phyloP scores from a whole-genome alignment of 2,329 filamentous ascomycete species.

The Chrysoporthe cubensis region DNA sequence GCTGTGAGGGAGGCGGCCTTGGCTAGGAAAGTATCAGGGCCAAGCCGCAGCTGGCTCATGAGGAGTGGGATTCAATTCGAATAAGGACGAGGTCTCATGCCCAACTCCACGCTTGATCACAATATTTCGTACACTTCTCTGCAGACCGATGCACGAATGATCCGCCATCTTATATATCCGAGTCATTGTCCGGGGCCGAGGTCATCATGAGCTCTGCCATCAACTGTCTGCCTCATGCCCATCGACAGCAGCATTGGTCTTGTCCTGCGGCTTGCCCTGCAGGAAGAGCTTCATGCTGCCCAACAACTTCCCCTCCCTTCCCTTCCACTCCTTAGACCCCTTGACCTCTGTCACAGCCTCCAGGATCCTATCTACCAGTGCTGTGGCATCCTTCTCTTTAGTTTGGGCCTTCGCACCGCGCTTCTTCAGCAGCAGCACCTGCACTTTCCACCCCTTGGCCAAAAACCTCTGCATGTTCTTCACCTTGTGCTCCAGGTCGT shows the following conservation, averaged over 20 bases:
- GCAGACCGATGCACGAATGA: not conserved
- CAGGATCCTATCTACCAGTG: slow-evolving; percentile 57
- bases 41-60: not conserved
- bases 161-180: not conserved
- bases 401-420: slow-evolving; percentile 67
- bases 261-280: slow-evolving; percentile 40
- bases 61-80: not conserved
- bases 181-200: not conserved
- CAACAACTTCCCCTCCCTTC: slow-evolving; percentile 47
- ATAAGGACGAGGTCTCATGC: not conserved
- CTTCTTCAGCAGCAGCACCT: slow-evolving; percentile 68
- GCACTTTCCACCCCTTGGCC: slow-evolving; percentile 73
- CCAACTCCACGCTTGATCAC: not conserved
- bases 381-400: slow-evolving; percentile 62
- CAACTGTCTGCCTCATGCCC: not conserved
- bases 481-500: slow-evolving; percentile 76
- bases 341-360: slow-evolving; percentile 37
- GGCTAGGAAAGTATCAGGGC: not conserved
- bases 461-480: slow-evolving; percentile 71
- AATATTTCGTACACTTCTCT: not conserved
- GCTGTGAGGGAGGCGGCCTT: not conserved
- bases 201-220: not conserved
- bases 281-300: slow-evolving; percentile 43
- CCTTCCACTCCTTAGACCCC: slow-evolving; percentile 47
- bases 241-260: slow-evolving; percentile 15